These are phyloP conservation scores for Hypoxylon intermedium DNA, from an alignment of 495 filamentous ascomycete species.

Conservation along the genomic window DNA sequence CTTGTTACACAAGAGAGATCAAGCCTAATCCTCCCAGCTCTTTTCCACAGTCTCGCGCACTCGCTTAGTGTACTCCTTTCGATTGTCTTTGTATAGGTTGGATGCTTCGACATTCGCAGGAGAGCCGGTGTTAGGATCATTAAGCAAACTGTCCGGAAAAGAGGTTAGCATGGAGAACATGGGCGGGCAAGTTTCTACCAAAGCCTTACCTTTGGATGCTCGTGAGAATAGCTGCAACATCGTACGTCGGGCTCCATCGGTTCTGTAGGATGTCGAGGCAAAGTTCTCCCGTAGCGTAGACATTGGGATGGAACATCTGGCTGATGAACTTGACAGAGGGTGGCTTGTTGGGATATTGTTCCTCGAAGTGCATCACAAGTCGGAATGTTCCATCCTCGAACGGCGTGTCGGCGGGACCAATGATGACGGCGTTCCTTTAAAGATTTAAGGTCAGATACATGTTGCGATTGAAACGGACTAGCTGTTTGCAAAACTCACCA, in stretches of 20 bases:
- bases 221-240: slow-evolving; percentile 94
- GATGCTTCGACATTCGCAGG: slow-evolving; percentile 98
- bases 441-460: slow-evolving; percentile 24
- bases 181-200: background rate
- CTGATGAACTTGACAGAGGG: slow-evolving; percentile 98
- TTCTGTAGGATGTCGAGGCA: slow-evolving; percentile 98
- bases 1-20: background rate
- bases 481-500: slow-evolving; percentile 66
- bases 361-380: slow-evolving; percentile 98
- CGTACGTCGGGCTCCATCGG: slow-evolving; percentile 98
- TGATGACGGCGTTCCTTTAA: slow-evolving; percentile 96
- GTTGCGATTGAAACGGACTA: background rate
- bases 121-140: slow-evolving; percentile 96
- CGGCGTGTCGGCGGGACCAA: slow-evolving; percentile 94
- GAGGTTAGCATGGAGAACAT: slow-evolving; percentile 25
- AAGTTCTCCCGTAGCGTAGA: slow-evolving; percentile 95
- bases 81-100: slow-evolving; percentile 98
- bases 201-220: slow-evolving; percentile 87
- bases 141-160: slow-evolving; percentile 74
- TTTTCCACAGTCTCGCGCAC: slow-evolving; percentile 98
- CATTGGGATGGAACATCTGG: slow-evolving; percentile 98
- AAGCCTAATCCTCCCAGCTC: slow-evolving; percentile 87
- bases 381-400: slow-evolving; percentile 99
- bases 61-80: slow-evolving; percentile 92
- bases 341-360: slow-evolving; percentile 98